Base-by-base conservation (phyloP, 441 rosid genomes). In the Codiaeum variegatum region DNA sequence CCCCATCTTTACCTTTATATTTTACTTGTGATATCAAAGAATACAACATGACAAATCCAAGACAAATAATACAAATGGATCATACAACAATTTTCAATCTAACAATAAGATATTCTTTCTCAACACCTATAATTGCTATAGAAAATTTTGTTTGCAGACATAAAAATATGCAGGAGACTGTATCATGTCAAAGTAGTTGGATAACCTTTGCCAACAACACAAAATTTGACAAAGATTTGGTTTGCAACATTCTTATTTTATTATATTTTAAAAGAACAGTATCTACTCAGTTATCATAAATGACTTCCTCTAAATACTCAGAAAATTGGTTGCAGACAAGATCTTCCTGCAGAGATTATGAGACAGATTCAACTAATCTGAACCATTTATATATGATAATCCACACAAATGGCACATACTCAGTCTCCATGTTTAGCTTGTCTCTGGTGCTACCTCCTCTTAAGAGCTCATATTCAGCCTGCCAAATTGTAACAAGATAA, bases 401-500 rank as follows among this genome's bases (percentile, higher is more conserved):
- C 74, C 58, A 74, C 40, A 69, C 38, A 54, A 23, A 66, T 74
- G 42, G 76, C 52, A 70, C 94, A 72, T 94, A 94, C 98, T 92
- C 90, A 12, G 84, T 82, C 78, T 88, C 97, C 84, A 83, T 69
- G 85, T 75, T 91, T 84, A 94, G 84, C 84, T 88, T 94, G 81
- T 81, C 84, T 83, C 97, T 85, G 74, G 85, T 49, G 83, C 89
- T 84, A 76, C 83, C 81, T 47, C 88, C 92, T 78, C 75, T 85
- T 58, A 82, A 81, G 77, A 92, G 87, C 67, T 92, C 98, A 77
- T 79, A 76, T 71, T 86, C 97, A 60, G 91, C 97, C 98, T 94
- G 88, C 67, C 73, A 79, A 81, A 47, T 24, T 55, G 61, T 28
- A 19, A 19, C 61, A 69, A 74, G 71, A 72, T 51, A 54, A 69